phyloP scores from a whole-genome alignment of 1,139 yeast genomes.

The Tardiomyces digboiensis region DNA sequence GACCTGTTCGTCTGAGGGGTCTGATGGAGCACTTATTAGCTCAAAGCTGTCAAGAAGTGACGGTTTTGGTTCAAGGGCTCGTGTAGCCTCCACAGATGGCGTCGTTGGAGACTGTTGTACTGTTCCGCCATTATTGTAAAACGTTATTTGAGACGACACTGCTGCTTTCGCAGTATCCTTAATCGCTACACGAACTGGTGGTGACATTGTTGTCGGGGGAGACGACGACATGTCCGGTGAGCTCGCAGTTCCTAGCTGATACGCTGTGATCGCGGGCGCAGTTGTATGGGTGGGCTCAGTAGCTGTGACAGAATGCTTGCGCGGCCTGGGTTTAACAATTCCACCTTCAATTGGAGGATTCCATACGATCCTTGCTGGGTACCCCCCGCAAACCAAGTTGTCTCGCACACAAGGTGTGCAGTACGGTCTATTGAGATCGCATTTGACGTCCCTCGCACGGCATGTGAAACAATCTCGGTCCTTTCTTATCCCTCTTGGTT shows the following conservation, averaged over 20 bases:
- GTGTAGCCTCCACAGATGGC: no score
- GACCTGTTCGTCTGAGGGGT: background rate
- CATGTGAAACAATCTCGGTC: constrained; percentile 19
- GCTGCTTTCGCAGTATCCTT: no score
- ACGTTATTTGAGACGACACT: no score
- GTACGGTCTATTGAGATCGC: constrained; percentile 16
- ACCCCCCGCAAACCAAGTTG: constrained; percentile 13
- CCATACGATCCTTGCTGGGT: constrained; percentile 16
- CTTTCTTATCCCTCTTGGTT: constrained; percentile 15
- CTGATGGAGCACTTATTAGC: background rate
- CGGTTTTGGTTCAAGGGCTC: no score
- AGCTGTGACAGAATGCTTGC: background rate
- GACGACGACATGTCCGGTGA: no score
- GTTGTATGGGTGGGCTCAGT: background rate
- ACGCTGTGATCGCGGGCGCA: no score
- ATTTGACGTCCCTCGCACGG: constrained; percentile 14
- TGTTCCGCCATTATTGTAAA: no score
- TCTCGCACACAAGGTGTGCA: constrained; percentile 14
- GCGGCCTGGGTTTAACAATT: background rate
- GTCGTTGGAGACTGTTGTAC: no score
- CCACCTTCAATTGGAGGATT: constrained; percentile 7
- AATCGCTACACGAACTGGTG: no score
- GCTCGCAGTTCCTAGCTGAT: no score
- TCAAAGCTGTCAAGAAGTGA: background rate
- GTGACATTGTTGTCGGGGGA: no score